Evolutionary conservation across 1,284 basidiomycete genomes (phyloP).

Genomic region (Paramarasmius palmivorus): DNA sequence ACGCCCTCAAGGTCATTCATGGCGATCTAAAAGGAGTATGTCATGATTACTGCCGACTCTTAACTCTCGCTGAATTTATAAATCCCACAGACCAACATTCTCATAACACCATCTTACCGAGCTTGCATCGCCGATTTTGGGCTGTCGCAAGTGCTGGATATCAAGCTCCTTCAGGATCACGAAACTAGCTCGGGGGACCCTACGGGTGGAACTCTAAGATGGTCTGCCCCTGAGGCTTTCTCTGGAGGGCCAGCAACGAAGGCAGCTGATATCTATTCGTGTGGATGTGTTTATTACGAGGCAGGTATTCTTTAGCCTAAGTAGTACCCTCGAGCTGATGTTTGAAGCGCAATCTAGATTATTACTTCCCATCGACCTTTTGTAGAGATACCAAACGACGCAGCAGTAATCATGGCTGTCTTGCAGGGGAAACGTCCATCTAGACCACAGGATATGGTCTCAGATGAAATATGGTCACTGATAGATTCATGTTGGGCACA

Average conservation of each 20-base stretch:
- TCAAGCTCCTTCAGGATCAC: no score
- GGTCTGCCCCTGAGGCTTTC: not conserved
- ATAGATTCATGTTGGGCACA: no score
- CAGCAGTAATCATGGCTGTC: no score
- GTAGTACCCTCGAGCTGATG: no score
- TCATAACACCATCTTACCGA: slow-evolving; percentile 6
- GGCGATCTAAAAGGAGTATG: not conserved
- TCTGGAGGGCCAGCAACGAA: not conserved
- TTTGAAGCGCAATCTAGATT: no score
- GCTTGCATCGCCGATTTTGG: slow-evolving; percentile 15
- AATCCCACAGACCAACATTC: slow-evolving; percentile 7
- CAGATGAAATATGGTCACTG: no score
- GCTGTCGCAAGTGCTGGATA: not conserved
- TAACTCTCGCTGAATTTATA: not conserved
- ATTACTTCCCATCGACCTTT: no score
- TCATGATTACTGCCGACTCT: not conserved
- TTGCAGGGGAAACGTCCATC: no score
- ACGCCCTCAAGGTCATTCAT: not conserved
- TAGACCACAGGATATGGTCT: no score
- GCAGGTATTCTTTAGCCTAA: not conserved
- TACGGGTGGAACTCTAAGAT: not conserved
- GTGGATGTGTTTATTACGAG: not conserved
- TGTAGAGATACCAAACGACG: no score
- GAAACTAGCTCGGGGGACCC: no score
- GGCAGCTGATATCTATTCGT: not conserved